These are phyloP conservation scores for Glebionis coronaria DNA, from an alignment of 129 eudicot genomes.

Conservation along the genomic window DNA sequence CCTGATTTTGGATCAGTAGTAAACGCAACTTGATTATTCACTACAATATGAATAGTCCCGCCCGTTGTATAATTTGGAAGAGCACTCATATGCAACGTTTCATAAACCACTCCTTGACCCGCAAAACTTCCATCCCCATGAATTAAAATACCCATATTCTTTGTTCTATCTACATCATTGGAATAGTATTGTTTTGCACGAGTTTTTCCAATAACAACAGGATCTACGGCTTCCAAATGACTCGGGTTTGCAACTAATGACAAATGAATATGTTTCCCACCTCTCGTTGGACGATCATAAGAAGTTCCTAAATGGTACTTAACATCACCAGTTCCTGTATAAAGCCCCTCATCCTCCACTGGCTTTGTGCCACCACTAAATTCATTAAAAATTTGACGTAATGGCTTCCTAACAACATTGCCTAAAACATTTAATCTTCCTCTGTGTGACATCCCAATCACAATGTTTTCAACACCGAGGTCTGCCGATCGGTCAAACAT, in stretches of 20 bases:
- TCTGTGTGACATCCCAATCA: constrained; percentile 98
- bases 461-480: constrained; percentile 96
- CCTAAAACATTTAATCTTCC: constrained; percentile 92
- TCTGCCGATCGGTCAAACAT: constrained; percentile 94
- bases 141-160: constrained; percentile 77
- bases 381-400: constrained; percentile 82
- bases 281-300: constrained; percentile 92
- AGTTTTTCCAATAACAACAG: constrained; percentile 92
- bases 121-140: constrained; percentile 99
- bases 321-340: constrained; percentile 97
- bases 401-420: constrained; percentile 87
- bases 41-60: constrained; percentile 90
- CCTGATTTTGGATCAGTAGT: constrained; percentile 94
- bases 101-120: constrained; percentile 97
- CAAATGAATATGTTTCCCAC: constrained; percentile 84
- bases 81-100: constrained; percentile 91
- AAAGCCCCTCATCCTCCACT: constrained; percentile 78
- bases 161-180: constrained; percentile 65
- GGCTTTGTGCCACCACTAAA: constrained; percentile 94
- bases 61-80: constrained; percentile 98
- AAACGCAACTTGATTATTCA: constrained; percentile 94
- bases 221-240: constrained; percentile 98
- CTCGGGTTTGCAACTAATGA: constrained; percentile 98
- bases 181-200: constrained; percentile 91
- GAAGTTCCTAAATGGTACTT: constrained; percentile 97